Percentiles rank a stretch among this genome's conserved stretches.
These are phyloP conservation scores for Populus hybrid DNA, from an alignment of 441 rosid species.

Conservation along the genomic window DNA sequence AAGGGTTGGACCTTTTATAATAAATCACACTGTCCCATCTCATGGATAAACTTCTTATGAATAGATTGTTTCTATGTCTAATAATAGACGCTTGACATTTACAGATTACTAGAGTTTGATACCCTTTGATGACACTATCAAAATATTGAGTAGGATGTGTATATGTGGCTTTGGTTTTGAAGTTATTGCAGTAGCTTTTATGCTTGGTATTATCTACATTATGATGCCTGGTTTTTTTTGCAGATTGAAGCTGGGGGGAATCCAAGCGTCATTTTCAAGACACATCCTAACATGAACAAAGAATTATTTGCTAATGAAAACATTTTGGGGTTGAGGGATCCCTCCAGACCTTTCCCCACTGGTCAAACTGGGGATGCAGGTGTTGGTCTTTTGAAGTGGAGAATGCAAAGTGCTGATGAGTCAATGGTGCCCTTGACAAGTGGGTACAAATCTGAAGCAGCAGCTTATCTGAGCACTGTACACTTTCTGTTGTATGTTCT, in stretches of 20 bases:
- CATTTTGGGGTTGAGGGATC: slow-evolving; percentile 87
- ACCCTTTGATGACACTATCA: neutral
- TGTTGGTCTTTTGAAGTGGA: slow-evolving; percentile 95
- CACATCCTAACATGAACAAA: slow-evolving; percentile 93
- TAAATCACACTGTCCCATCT: neutral
- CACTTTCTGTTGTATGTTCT: slow-evolving; percentile 14
- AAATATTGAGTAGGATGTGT: neutral
- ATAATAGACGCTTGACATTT: neutral
- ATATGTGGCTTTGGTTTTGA: neutral
- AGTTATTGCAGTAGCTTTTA: neutral
- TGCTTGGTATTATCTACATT: slow-evolving; percentile 6
- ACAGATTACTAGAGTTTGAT: neutral
- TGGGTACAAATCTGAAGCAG: slow-evolving; percentile 33
- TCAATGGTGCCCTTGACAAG: slow-evolving; percentile 95
- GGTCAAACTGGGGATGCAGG: slow-evolving; percentile 89
- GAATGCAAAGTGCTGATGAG: slow-evolving; percentile 96
- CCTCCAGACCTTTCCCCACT: slow-evolving; percentile 89
- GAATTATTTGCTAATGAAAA: slow-evolving; percentile 77
- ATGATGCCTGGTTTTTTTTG: slow-evolving; percentile 15
- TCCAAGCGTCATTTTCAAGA: slow-evolving; percentile 82
- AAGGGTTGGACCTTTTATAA: neutral
- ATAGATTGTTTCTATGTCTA: neutral
- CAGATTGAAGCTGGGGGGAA: slow-evolving; percentile 91
- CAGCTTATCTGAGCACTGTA: slow-evolving; percentile 3
- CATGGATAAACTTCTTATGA: neutral